Percentiles rank a stretch among this genome's conserved stretches.
These are phyloP conservation scores for Obba rivulosa DNA, from an alignment of 768 basidiomycete species.

Conservation along the genomic window DNA sequence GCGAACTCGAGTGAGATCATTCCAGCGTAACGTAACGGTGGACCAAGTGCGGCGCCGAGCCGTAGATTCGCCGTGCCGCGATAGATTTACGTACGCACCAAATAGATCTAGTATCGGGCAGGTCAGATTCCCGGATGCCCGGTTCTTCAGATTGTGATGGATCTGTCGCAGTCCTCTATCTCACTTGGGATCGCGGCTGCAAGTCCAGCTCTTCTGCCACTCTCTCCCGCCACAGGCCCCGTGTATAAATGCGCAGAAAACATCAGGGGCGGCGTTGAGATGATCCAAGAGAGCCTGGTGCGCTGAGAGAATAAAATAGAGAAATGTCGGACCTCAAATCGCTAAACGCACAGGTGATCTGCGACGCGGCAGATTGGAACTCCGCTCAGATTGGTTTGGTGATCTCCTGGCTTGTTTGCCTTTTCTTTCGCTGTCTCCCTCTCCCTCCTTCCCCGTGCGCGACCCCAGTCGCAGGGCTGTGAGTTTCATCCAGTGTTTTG, in stretches of 20 bases:
- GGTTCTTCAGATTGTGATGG: conserved; percentile 26
- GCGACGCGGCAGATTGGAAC: conserved; percentile 15
- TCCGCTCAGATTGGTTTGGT: conserved; percentile 21
- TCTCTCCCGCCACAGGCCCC: background rate
- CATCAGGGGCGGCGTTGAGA: background rate
- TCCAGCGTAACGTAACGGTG: background rate
- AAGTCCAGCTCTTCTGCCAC: background rate
- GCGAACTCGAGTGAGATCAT: background rate
- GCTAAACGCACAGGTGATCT: background rate
- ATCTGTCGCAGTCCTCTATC: conserved; percentile 16
- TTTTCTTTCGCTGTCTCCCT: conserved; percentile 6
- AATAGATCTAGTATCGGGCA: conserved; percentile 25
- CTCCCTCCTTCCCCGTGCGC: background rate
- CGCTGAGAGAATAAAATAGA: background rate
- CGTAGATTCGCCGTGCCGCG: conserved; percentile 23
- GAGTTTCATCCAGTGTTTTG: too few relatives aligned
- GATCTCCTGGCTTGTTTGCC: conserved; percentile 19
- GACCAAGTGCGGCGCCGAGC: conserved; percentile 17
- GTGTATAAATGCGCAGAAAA: background rate
- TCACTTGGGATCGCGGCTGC: background rate
- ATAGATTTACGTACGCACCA: conserved; percentile 19
- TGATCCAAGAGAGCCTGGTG: too few relatives aligned
- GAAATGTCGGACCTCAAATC: conserved; percentile 12
- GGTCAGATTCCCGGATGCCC: conserved; percentile 24
- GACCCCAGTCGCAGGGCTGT: background rate